Conservation (phyloP, 2,329 filamentous ascomycete species). For the Verruconis gallopava region DNA sequence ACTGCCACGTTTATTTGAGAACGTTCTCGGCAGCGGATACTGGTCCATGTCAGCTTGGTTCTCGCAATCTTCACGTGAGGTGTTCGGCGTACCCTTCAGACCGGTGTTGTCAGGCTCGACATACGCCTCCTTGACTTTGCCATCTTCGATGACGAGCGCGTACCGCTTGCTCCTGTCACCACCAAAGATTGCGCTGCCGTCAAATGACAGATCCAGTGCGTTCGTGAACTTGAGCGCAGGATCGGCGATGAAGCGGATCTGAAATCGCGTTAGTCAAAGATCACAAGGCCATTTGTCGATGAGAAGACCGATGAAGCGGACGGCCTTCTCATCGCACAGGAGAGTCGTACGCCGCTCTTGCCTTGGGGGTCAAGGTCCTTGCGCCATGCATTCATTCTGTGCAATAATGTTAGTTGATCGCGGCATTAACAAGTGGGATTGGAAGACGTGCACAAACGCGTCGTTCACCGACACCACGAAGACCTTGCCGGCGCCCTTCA, state of each 20-base stretch:
- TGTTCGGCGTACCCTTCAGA: slow-evolving; percentile 47
- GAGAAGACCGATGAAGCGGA: no score
- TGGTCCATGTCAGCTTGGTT: not conserved
- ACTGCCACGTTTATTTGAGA: slow-evolving; percentile 7
- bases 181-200: slow-evolving; percentile 63
- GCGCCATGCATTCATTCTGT: slow-evolving; percentile 55
- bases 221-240: slow-evolving; percentile 68
- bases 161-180: slow-evolving; percentile 77
- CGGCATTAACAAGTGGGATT: slow-evolving; percentile 1
- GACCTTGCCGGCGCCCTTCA: slow-evolving; percentile 69
- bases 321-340: no score
- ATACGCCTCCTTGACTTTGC: slow-evolving; percentile 68
- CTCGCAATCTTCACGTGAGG: not conserved
- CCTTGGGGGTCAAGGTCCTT: slow-evolving; percentile 61
- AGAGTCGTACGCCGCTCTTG: slow-evolving; percentile 56
- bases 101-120: slow-evolving; percentile 86
- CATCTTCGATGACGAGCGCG: slow-evolving; percentile 68
- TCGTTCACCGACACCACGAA: slow-evolving; percentile 93
- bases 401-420: not conserved
- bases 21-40: slow-evolving; percentile 10
- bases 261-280: no score
- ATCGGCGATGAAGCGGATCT: slow-evolving; percentile 86
- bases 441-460: slow-evolving; percentile 64
- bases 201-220: slow-evolving; percentile 71
- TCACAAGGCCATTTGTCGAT: no score